These are phyloP conservation scores for Penicillium sp. DNA, from an alignment of 2,329 filamentous ascomycete genomes.

Conservation along the genomic window DNA sequence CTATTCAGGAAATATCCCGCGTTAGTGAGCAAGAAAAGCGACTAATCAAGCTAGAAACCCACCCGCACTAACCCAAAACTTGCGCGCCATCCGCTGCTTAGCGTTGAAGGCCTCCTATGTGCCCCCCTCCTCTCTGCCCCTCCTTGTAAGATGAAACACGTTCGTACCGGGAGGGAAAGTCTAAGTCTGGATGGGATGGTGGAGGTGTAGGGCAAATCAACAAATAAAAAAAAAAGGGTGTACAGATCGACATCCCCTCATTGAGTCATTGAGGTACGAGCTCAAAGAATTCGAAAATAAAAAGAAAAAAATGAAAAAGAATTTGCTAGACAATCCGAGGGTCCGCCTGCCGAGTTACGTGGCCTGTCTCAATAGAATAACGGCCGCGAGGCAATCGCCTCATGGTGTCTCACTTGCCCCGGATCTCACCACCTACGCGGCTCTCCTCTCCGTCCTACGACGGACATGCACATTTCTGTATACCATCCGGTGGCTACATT, in stretches of 20 bases:
- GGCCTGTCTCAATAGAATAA: slow-evolving; percentile 8
- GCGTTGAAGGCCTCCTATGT: slow-evolving; percentile 2
- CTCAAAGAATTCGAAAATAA: background rate
- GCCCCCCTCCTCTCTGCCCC: slow-evolving; percentile 3
- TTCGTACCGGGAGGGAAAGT: slow-evolving; percentile 10
- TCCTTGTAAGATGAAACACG: slow-evolving; percentile 14
- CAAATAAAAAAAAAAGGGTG: background rate
- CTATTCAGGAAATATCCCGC: slow-evolving; percentile 12
- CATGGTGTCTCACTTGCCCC: slow-evolving; percentile 15
- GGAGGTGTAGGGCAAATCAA: slow-evolving; percentile 9
- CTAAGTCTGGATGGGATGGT: background rate
- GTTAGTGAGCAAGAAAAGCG: background rate
- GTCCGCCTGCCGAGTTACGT: slow-evolving; percentile 7
- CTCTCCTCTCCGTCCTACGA: background rate
- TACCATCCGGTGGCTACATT: slow-evolving; percentile 1
- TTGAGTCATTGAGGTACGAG: background rate
- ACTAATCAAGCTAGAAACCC: slow-evolving; percentile 7
- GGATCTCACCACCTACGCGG: slow-evolving; percentile 1
- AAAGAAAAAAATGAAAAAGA: background rate
- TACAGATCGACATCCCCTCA: slow-evolving; percentile 10
- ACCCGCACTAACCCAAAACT: slow-evolving; percentile 15
- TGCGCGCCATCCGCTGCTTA: slow-evolving; percentile 16
- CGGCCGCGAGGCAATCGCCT: slow-evolving; percentile 11
- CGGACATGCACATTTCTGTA: background rate
- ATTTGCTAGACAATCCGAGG: background rate